phyloP scores from a whole-genome alignment of 176 grass and related monocot species.

The Melocanna baccifera region DNA sequence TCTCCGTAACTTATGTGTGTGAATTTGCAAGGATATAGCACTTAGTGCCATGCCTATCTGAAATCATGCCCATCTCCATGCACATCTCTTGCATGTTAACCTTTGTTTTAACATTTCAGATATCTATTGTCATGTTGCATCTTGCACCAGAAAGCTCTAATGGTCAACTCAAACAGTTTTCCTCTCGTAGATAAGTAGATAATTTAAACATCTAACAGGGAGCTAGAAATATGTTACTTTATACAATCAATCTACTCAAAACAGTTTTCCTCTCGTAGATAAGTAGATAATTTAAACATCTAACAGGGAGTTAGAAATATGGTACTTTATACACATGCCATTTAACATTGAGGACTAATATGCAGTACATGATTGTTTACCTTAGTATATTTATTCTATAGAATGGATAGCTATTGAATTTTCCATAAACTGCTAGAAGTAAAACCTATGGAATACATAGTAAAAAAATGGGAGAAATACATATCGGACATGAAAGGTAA shows the following conservation, averaged over 20 bases:
- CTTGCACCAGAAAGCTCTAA: not conserved
- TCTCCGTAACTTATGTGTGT: not conserved
- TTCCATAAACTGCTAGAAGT: slow-evolving; percentile 4
- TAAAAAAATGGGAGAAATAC: not conserved
- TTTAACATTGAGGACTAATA: not conserved
- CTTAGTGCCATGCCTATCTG: not conserved
- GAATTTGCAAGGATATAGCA: not conserved
- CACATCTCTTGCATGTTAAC: not conserved
- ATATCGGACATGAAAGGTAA: slow-evolving; percentile 11
- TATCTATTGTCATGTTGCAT: not conserved
- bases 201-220: not conserved
- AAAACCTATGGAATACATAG: not conserved
- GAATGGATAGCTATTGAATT: not conserved
- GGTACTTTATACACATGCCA: not conserved
- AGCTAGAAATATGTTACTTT: not conserved
- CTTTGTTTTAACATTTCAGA: not conserved
- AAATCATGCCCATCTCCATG: not conserved
- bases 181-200: not conserved
- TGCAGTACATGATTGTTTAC: not conserved
- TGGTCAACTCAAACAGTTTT: not conserved
- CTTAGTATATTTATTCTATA: not conserved
- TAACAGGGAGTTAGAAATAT: not conserved
- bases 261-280: not conserved
- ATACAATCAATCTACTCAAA: too few relatives aligned
- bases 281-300: not conserved